Evolutionary conservation across 2,329 filamentous ascomycete species (phyloP), one percentile per base, ranked within the genome.

Genomic region (Penicillium sp.): DNA sequence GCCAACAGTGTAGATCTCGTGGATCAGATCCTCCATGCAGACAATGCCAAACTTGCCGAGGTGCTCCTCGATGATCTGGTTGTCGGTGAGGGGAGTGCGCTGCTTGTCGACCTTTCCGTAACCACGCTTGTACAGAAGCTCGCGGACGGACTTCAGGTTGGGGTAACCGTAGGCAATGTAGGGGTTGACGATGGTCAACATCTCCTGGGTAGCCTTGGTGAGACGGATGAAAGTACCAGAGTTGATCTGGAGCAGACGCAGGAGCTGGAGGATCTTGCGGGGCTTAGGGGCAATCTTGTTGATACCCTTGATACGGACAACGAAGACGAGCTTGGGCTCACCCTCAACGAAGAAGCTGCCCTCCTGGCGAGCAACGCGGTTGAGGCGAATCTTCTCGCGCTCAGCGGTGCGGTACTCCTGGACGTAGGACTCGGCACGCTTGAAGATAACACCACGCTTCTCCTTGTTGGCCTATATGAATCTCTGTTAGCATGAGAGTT

Each of bases 251-350:
- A 99, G 89, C 69, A 99, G 91, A 86, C 94, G 93, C 79, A 99
- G 93, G 63, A 99, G 91, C 84, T 99, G 94, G 73, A 99, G 88
- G 77, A 96, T 97, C 89, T 99, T 99, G 86, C 94, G 93, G 82
- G 95, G 95, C 90, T 99, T 97, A 73, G 94, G 94, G 78, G 95
- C 88, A 75, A 99, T 97, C 90, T 99, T 99, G 91, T 97, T 97
- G 92, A 99, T 97, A 96, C 93, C 94, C 91, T 99, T 99, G 87
- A 99, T 99, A 80, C 94, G 93, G 81, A 97, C 84, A 74, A 99
- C 88, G 80, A 99, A 99, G 84, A 93, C 92, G 76, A 99, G 85
- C 84, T 96, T 97, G 78, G 90, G 83, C 87, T 99, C 92, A 67
- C 91, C 93, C 67, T 91, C 89, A 71, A 99, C 89, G 82, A 95